A percentile compares a stretch with the other conserved stretches of the same genome.
phyloP scores from a whole-genome alignment of 208 protist genomes.

The Trypanosoma theileri region DNA sequence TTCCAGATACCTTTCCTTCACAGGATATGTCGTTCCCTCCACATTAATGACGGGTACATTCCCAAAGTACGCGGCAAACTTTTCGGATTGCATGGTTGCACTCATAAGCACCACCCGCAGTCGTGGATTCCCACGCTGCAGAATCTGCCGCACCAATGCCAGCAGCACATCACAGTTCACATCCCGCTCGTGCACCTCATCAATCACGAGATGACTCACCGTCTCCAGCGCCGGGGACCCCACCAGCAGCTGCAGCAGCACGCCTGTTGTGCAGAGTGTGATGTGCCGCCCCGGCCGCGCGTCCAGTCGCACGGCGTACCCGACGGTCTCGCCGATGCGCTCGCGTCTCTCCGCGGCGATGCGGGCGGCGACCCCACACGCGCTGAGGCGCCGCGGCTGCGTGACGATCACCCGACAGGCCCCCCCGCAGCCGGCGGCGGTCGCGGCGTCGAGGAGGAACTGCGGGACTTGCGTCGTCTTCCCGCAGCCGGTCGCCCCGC shows the following conservation, averaged over 20 bases:
- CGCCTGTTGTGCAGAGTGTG: conserved; percentile 97
- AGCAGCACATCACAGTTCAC: conserved; percentile 98
- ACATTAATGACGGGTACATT: conserved; percentile 64
- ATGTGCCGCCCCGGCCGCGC: conserved; percentile 91
- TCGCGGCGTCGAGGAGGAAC: conserved; percentile 88
- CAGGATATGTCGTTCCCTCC: conserved; percentile 72
- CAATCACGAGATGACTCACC: conserved; percentile 97
- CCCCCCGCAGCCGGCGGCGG: conserved; percentile 46
- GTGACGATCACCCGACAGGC: conserved; percentile 90
- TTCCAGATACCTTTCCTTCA: conserved; percentile 66
- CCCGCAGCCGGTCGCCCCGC: conserved; percentile 88
- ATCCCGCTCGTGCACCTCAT: conserved; percentile 99
- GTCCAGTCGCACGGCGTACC: conserved; percentile 98
- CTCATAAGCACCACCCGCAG: conserved; percentile 98
- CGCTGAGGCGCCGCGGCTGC: conserved; percentile 97
- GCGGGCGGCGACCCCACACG: conserved; percentile 97
- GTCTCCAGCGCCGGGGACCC: conserved; percentile 80
- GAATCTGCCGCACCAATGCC: conserved; percentile 92
- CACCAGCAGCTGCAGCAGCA: conserved; percentile 96
- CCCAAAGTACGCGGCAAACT: conserved; percentile 97
- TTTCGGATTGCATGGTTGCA: conserved; percentile 97
- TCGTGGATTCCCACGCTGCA: conserved; percentile 39
- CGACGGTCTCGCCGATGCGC: conserved; percentile 93
- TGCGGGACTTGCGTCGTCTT: conserved; percentile 93
- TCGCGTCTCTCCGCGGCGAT: conserved; percentile 96